A percentile compares a stretch with the other conserved stretches of the same genome.
These are phyloP conservation scores for Solanum hybrid DNA, from an alignment of 305 asterid genomes.

Conservation along the genomic window DNA sequence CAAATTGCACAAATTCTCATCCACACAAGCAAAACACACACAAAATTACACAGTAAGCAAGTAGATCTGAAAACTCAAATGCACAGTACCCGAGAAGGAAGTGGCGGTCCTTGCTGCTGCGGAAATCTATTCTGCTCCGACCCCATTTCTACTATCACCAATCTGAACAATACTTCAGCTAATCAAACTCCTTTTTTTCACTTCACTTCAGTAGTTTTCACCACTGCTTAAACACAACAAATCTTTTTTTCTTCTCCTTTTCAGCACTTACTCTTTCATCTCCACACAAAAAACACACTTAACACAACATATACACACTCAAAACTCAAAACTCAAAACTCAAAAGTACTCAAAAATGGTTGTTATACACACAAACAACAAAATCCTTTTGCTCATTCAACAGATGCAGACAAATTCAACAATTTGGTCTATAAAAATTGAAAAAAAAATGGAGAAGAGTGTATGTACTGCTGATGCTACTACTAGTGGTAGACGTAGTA, in stretches of 20 bases:
- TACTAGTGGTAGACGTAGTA: background rate
- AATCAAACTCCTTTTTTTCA: background rate
- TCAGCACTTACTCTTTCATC: background rate
- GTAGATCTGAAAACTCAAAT: no score
- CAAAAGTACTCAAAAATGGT: background rate
- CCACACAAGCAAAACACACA: background rate
- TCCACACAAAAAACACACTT: background rate
- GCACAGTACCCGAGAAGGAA: constrained; percentile 39
- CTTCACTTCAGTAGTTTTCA: background rate
- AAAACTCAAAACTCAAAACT: background rate
- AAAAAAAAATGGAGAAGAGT: background rate
- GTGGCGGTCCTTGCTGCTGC: constrained; percentile 45
- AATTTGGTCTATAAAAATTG: background rate
- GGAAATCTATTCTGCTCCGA: constrained; percentile 57
- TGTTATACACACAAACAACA: background rate
- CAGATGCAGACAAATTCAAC: constrained; percentile 6
- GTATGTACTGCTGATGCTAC: background rate
- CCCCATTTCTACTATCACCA: constrained; percentile 28
- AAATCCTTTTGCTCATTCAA: background rate
- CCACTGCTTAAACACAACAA: background rate
- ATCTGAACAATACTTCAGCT: background rate
- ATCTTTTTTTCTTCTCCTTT: background rate
- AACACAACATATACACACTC: background rate
- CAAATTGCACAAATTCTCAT: background rate
- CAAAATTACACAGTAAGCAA: constrained; percentile 3